phyloP scores from a whole-genome alignment of 176 grass and related monocot genomes.

The Avena insularis region DNA sequence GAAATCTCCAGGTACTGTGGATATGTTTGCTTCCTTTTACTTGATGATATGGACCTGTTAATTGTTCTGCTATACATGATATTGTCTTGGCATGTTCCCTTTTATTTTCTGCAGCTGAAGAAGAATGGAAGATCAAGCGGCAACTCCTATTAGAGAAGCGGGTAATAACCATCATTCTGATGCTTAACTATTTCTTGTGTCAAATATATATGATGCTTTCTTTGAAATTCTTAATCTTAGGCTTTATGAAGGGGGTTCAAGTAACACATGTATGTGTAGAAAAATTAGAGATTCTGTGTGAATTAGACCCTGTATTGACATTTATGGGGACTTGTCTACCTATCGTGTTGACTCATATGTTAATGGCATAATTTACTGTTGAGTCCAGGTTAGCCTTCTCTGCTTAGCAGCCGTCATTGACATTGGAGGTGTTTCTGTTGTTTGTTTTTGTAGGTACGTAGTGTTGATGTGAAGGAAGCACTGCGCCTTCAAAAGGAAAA shows the following conservation, averaged over 20 bases:
- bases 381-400: background rate
- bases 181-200: background rate
- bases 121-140: constrained; percentile 94
- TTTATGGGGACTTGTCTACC: constrained; percentile 36
- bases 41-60: background rate
- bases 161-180: constrained; percentile 47
- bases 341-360: constrained; percentile 14
- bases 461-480: constrained; percentile 98
- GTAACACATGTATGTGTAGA: background rate
- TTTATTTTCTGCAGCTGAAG: constrained; percentile 67
- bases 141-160: constrained; percentile 78
- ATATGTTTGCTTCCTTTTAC: background rate
- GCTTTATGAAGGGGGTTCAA: constrained; percentile 1
- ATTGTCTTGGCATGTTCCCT: constrained; percentile 8
- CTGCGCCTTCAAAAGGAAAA: constrained; percentile 97
- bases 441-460: constrained; percentile 71
- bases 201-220: background rate
- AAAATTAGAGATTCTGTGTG: constrained; percentile 19
- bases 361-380: constrained; percentile 33
- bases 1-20: constrained; percentile 73
- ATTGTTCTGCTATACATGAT: constrained; percentile 32
- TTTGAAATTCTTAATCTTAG: constrained; percentile 1
- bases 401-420: constrained; percentile 15
- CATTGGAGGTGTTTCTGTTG: background rate
- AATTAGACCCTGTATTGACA: constrained; percentile 28